Evolutionary conservation across 2,329 filamentous ascomycete species (phyloP).

Genomic region (Elsinoe batatas): DNA sequence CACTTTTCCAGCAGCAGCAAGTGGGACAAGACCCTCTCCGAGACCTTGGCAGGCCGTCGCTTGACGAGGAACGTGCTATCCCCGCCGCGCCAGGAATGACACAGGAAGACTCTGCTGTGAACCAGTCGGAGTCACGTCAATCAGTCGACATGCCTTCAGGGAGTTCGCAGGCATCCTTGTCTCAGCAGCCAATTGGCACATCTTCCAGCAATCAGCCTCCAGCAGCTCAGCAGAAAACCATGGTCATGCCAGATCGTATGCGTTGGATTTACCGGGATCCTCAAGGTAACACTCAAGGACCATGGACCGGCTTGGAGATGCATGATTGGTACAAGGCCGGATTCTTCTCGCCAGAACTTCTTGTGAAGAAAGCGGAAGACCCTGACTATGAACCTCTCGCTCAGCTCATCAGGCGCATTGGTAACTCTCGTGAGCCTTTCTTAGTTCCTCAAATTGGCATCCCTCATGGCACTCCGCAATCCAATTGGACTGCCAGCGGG

Average conservation of each 20-base stretch:
- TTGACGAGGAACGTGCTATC: constrained; percentile 46
- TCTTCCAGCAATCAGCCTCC: constrained; percentile 59
- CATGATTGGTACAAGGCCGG: constrained; percentile 99
- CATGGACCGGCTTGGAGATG: constrained; percentile 96
- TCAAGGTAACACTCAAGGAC: constrained; percentile 82
- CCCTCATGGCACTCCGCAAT: constrained; percentile 64
- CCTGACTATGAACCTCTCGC: constrained; percentile 88
- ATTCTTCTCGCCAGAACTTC: constrained; percentile 89
- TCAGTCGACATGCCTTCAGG: constrained; percentile 9
- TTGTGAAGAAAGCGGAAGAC: constrained; percentile 92
- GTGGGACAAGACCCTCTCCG: constrained; percentile 20
- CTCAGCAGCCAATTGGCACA: constrained; percentile 30
- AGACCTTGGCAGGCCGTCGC: constrained; percentile 29
- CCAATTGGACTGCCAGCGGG: constrained; percentile 31
- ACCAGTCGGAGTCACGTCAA: constrained; percentile 19
- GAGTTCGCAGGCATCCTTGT: not conserved
- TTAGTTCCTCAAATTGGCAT: constrained; percentile 95
- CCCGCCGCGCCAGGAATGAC: constrained; percentile 29
- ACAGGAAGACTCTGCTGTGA: constrained; percentile 43
- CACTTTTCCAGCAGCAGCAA: constrained; percentile 60
- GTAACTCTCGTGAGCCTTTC: constrained; percentile 95
- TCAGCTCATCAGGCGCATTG: constrained; percentile 88
- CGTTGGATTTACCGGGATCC: constrained; percentile 97
- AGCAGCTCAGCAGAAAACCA: constrained; percentile 63
- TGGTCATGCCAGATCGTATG: constrained; percentile 99